These are phyloP conservation scores for Liriodendron chinense DNA, from an alignment of 164 flowering plant species.

Conservation along the genomic window DNA sequence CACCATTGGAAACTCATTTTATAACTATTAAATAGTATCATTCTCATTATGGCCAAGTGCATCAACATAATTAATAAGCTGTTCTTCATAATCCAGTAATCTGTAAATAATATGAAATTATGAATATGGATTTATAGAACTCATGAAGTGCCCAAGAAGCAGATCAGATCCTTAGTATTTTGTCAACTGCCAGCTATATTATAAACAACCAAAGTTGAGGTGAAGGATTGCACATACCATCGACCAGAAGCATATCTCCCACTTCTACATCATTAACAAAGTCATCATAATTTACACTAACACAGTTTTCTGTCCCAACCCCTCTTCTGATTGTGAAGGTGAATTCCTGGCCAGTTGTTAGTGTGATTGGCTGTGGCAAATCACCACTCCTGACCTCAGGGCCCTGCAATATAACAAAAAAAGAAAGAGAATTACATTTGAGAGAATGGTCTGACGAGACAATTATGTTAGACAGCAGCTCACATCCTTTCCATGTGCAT, in stretches of 20 bases:
- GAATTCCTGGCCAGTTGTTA: slow-evolving; percentile 76
- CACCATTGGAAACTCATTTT: too few species aligned
- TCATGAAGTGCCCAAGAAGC: too few species aligned
- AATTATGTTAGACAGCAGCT: background rate
- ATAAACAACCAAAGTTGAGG: too few species aligned
- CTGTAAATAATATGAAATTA: too few species aligned
- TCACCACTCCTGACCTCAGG: slow-evolving; percentile 99
- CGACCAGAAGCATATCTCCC: slow-evolving; percentile 97
- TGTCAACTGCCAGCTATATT: too few species aligned
- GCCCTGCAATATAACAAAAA: slow-evolving; percentile 48
- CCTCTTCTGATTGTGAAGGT: slow-evolving; percentile 92
- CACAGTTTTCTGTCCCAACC: slow-evolving; percentile 82
- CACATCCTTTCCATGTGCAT: background rate
- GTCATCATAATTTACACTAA: slow-evolving; percentile 95
- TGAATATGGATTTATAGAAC: too few species aligned
- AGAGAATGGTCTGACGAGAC: background rate
- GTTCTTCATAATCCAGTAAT: too few species aligned
- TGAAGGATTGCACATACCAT: slow-evolving; percentile 52
- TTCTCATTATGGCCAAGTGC: too few species aligned
- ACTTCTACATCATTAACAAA: slow-evolving; percentile 96
- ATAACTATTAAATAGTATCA: too few species aligned
- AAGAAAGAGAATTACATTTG: background rate
- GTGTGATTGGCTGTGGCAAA: slow-evolving; percentile 80
- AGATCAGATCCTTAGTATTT: too few species aligned
- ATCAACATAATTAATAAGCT: too few species aligned